Conservation (phyloP, 768 basidiomycete species). For the Pholiota microspora region DNA sequence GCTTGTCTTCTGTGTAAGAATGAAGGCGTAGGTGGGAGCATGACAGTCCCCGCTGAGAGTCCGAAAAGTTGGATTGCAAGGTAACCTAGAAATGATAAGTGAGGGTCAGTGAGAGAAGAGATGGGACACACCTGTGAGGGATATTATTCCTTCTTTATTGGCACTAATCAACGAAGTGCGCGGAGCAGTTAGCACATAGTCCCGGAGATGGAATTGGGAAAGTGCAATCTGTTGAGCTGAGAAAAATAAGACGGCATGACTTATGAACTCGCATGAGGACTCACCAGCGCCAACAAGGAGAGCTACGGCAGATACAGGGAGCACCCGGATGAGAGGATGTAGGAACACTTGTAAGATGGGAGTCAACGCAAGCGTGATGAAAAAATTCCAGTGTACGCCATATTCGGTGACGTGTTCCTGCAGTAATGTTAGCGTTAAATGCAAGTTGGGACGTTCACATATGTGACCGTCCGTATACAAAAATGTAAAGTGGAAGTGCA, state of each 20-base stretch:
- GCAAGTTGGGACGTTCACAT: no score
- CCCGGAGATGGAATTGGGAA: slow-evolving; percentile 50
- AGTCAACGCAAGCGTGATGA: slow-evolving; percentile 84
- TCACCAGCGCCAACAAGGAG: slow-evolving; percentile 57
- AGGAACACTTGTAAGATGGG: slow-evolving; percentile 71
- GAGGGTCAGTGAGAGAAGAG: no score
- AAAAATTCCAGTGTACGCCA: slow-evolving; percentile 98
- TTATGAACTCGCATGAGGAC: slow-evolving; percentile 12
- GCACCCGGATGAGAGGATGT: slow-evolving; percentile 57
- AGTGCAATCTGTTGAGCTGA: slow-evolving; percentile 74
- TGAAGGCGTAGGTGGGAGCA: slow-evolving; percentile 73
- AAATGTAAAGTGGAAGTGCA: neutral
- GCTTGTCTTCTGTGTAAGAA: slow-evolving; percentile 61
- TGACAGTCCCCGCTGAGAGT: slow-evolving; percentile 72
- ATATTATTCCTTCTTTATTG: slow-evolving; percentile 93
- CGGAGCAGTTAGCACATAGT: slow-evolving; percentile 63
- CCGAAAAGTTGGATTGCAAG: slow-evolving; percentile 88
- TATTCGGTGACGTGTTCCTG: slow-evolving; percentile 98
- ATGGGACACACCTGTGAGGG: slow-evolving; percentile 59
- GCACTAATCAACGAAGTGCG: slow-evolving; percentile 64
- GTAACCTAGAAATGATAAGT: no score
- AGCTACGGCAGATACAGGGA: slow-evolving; percentile 64
- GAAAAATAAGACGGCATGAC: neutral
- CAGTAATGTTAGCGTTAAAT: no score
- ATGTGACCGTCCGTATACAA: neutral